These are phyloP conservation scores for Globisporangium nunn DNA, from an alignment of 352 stramenopile genomes.

Conservation along the genomic window DNA sequence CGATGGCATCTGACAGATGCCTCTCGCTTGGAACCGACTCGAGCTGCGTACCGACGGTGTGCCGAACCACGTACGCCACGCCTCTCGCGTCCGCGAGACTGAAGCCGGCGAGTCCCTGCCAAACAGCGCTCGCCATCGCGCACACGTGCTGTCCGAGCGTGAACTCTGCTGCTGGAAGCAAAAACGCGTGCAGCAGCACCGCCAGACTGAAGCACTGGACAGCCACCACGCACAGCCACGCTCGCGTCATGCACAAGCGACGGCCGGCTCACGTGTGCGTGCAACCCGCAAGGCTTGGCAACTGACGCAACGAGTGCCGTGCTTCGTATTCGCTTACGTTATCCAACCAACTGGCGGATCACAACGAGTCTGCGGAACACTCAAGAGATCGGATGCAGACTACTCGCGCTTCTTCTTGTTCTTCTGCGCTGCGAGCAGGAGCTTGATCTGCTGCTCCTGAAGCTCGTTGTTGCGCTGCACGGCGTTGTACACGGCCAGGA, in stretches of 20 bases:
- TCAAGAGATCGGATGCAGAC: conserved; percentile 8
- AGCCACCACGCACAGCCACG: not conserved
- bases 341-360: conserved; percentile 1
- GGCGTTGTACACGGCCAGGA: conserved; percentile 72
- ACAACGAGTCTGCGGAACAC: not conserved
- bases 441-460: conserved; percentile 57
- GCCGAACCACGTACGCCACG: not conserved
- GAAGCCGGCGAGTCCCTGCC: not conserved
- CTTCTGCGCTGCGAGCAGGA: conserved; percentile 35
- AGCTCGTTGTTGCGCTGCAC: conserved; percentile 68
- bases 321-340: not conserved
- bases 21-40: too few relatives aligned
- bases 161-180: not conserved
- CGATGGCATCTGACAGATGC: not conserved
- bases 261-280: not conserved
- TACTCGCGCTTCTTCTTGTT: conserved; percentile 46
- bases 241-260: not conserved
- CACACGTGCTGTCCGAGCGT: not conserved
- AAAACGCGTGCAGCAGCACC: not conserved
- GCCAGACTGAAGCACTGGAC: not conserved
- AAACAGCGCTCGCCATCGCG: not conserved
- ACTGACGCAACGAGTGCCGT: not conserved
- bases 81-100: conserved; percentile 1
- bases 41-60: not conserved
- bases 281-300: not conserved